These are phyloP conservation scores for Raphidocelis subcapitata DNA, from an alignment of 139 green algal species.

Conservation along the genomic window DNA sequence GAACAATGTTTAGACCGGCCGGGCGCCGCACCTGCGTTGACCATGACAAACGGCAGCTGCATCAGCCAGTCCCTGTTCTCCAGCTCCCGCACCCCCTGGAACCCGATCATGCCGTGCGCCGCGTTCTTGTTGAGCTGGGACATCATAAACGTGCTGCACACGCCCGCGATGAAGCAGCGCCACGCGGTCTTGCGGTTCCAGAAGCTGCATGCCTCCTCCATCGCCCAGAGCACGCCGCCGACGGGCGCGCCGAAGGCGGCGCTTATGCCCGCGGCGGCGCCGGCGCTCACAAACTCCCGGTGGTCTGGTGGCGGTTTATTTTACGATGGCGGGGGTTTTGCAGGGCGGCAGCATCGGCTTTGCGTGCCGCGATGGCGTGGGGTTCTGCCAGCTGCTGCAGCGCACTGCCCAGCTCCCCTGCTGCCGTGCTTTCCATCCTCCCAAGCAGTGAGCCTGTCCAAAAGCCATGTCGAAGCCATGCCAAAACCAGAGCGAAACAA, in stretches of 20 bases:
- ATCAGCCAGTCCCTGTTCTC: constrained; percentile 72
- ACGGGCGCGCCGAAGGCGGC: constrained; percentile 88
- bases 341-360: too few species aligned
- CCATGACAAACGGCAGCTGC: constrained; percentile 75
- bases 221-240: constrained; percentile 90
- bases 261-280: constrained; percentile 77
- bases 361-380: too few species aligned
- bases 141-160: constrained; percentile 67
- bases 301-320: constrained; percentile 56
- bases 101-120: constrained; percentile 56
- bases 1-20: too few species aligned
- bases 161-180: constrained; percentile 84
- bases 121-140: constrained; percentile 47
- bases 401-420: too few species aligned
- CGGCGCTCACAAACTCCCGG: constrained; percentile 85
- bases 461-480: too few species aligned
- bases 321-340: too few species aligned
- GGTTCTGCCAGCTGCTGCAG: too few species aligned
- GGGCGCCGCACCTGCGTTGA: constrained; percentile 47
- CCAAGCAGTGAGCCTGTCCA: too few species aligned
- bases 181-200: constrained; percentile 70
- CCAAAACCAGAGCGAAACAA: too few species aligned
- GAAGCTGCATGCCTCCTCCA: constrained; percentile 82
- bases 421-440: too few species aligned
- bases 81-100: constrained; percentile 52